Evolutionary conservation across 169 alveolate species (phyloP).

Genomic region (Fabrea salina): DNA sequence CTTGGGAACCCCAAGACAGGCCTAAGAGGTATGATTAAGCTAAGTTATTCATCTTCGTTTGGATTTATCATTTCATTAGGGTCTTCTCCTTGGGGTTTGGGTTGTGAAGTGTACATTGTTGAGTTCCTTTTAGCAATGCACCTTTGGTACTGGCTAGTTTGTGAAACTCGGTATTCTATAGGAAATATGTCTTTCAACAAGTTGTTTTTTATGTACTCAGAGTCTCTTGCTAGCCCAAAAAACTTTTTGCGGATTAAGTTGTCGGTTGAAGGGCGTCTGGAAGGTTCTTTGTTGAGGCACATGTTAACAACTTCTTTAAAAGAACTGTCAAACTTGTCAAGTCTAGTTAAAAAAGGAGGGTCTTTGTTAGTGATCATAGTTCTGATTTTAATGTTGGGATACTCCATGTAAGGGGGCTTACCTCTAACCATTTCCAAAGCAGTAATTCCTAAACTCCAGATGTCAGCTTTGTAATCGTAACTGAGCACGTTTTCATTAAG

Average conservation of each 20-base stretch:
- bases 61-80: no score
- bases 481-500: conserved; percentile 23
- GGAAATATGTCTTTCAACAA: neutral
- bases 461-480: conserved; percentile 68
- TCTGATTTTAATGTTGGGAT: conserved; percentile 37
- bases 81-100: no score
- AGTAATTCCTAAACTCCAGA: conserved; percentile 76
- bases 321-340: neutral
- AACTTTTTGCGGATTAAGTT: neutral
- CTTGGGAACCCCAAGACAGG: conserved; percentile 20
- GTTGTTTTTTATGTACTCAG: neutral
- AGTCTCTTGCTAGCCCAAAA: conserved; percentile 5
- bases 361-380: conserved; percentile 26
- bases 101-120: no score
- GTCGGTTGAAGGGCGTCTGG: conserved; percentile 15
- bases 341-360: conserved; percentile 29
- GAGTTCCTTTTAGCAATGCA: no score
- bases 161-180: no score
- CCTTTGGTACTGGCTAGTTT: no score
- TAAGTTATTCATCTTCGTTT: no score
- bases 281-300: conserved; percentile 29
- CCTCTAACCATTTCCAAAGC: conserved; percentile 74
- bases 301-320: conserved; percentile 18
- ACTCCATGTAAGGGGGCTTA: conserved; percentile 62
- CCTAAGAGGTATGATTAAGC: conserved; percentile 22